phyloP scores from a whole-genome alignment of 2,329 filamentous ascomycete genomes.

The Acrodontium crateriforme region DNA sequence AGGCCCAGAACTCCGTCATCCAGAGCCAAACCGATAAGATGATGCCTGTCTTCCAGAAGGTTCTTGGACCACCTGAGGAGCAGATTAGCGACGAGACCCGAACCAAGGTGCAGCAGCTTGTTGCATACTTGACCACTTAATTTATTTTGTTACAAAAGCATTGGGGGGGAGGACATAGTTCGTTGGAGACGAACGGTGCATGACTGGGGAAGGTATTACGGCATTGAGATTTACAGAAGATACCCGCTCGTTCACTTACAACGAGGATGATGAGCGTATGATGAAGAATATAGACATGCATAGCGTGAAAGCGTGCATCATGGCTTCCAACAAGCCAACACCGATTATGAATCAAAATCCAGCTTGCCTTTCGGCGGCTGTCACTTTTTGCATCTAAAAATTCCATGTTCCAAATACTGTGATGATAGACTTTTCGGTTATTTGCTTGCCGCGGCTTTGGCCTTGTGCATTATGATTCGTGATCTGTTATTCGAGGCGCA shows the following conservation, averaged over 20 bases:
- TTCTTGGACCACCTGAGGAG: constrained; percentile 56
- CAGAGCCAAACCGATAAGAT: constrained; percentile 56
- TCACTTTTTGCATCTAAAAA: too few relatives aligned
- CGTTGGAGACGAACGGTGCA: neutral
- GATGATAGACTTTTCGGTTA: too few relatives aligned
- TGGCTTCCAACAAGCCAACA: too few relatives aligned
- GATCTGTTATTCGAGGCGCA: too few relatives aligned
- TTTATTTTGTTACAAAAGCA: neutral
- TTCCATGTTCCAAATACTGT: too few relatives aligned
- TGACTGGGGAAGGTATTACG: neutral
- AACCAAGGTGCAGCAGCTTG: constrained; percentile 49
- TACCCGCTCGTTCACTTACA: neutral
- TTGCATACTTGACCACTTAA: constrained; percentile 28
- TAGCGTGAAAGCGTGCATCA: too few relatives aligned
- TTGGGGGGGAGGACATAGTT: neutral
- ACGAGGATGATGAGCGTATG: neutral
- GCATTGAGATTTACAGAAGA: neutral
- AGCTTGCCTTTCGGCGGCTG: too few relatives aligned
- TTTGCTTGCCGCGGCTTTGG: too few relatives aligned
- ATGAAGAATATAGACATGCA: neutral
- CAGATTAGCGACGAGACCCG: constrained; percentile 63
- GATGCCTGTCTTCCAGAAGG: constrained; percentile 57
- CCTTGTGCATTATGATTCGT: too few relatives aligned
- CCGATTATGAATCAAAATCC: too few relatives aligned
- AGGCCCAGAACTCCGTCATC: constrained; percentile 54